phyloP scores from a whole-genome alignment of 306 rosid species.

The Vicia faba region DNA sequence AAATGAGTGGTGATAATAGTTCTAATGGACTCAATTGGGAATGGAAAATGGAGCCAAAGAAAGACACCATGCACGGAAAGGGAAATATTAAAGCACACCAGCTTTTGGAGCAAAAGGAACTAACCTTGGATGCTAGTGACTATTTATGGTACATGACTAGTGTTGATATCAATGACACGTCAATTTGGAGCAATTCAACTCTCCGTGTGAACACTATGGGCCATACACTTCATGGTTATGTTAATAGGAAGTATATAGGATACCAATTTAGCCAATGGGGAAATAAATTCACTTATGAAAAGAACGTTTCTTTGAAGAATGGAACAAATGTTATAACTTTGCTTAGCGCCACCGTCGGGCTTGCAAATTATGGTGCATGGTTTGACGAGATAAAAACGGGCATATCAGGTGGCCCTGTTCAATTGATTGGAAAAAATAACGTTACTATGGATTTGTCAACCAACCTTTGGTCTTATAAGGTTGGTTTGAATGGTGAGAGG shows the following conservation, averaged over 20 bases:
- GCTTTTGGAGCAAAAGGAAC: background rate
- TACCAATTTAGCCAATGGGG: slow-evolving; percentile 1
- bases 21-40: slow-evolving; percentile 3
- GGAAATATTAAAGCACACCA: background rate
- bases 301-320: background rate
- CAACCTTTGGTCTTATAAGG: slow-evolving; percentile 10
- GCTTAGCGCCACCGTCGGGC: slow-evolving; percentile 1
- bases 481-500: slow-evolving; percentile 13
- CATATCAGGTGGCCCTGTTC: slow-evolving; percentile 6
- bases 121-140: slow-evolving; percentile 7
- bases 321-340: slow-evolving; percentile 16
- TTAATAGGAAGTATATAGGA: slow-evolving; percentile 5
- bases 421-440: slow-evolving; percentile 8
- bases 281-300: slow-evolving; percentile 8
- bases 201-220: slow-evolving; percentile 1
- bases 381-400: background rate
- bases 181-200: slow-evolving; percentile 10
- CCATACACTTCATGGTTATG: slow-evolving; percentile 2
- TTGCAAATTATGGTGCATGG: slow-evolving; percentile 9
- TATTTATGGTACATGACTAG: slow-evolving; percentile 24
- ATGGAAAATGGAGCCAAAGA: slow-evolving; percentile 13
- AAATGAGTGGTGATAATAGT: background rate
- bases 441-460: slow-evolving; percentile 3
- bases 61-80: slow-evolving; percentile 7
- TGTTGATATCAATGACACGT: slow-evolving; percentile 16